Percentiles rank a stretch among this genome's conserved stretches.
phyloP scores from a whole-genome alignment of 441 rosid species.

The Bocquillonia castaneifolia region DNA sequence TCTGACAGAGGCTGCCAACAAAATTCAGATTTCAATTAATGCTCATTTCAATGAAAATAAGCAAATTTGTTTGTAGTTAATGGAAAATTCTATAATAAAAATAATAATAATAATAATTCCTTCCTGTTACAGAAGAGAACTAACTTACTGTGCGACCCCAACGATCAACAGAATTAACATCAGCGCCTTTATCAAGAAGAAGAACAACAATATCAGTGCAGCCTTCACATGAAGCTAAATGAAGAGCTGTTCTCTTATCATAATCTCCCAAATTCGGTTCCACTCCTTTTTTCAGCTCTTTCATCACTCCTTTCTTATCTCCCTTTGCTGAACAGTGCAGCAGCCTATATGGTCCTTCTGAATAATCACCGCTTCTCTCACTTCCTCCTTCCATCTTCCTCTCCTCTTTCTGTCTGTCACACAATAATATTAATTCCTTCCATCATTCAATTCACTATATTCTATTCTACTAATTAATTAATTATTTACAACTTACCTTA shows the following conservation, averaged over 20 bases:
- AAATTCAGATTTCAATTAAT: slow-evolving; percentile 11
- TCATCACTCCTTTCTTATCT: slow-evolving; percentile 44
- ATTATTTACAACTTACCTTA: no score
- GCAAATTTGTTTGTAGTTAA: no score
- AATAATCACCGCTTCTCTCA: no score
- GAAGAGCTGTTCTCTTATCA: slow-evolving; percentile 63
- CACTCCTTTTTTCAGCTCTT: slow-evolving; percentile 49
- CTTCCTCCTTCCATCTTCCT: no score
- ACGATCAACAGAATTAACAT: slow-evolving; percentile 51
- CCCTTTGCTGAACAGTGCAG: slow-evolving; percentile 52
- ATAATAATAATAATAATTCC: no score
- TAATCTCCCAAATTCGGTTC: slow-evolving; percentile 48
- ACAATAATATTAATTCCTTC: no score
- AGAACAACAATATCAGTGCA: slow-evolving; percentile 45
- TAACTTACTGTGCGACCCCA: slow-evolving; percentile 66
- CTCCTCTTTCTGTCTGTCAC: no score
- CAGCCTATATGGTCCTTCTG: slow-evolving; percentile 44
- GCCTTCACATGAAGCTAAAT: slow-evolving; percentile 57
- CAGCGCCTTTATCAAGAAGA: slow-evolving; percentile 55
- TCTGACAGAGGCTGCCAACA: slow-evolving; percentile 61
- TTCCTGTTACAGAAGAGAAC: no score
- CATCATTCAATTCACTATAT: no score
- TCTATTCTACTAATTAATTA: no score
- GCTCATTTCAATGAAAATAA: no score
- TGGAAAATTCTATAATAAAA: no score